A percentile compares a stretch with the other conserved stretches of the same genome.
These are phyloP conservation scores for Berberis thunbergii DNA, from an alignment of 164 flowering plant species.

Conservation along the genomic window DNA sequence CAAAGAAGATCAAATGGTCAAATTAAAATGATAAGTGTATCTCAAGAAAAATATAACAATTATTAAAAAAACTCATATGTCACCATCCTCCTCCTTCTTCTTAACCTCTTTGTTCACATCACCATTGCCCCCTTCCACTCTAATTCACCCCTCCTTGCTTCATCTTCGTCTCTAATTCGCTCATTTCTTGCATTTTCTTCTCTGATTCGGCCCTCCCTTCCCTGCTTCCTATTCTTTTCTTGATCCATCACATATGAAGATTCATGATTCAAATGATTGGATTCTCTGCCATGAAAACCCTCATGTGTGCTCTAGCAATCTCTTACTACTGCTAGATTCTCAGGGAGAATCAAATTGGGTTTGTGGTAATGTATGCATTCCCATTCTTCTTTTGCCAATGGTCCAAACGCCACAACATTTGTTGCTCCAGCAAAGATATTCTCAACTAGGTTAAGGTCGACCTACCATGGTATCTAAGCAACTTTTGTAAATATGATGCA, in stretches of 20 bases:
- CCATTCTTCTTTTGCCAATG: conserved; percentile 74
- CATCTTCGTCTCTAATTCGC: no score
- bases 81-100: conserved; percentile 4
- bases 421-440: conserved; percentile 70
- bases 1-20: no score
- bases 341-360: conserved; percentile 43
- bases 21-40: no score
- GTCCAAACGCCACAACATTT: conserved; percentile 68
- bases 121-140: background rate
- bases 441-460: conserved; percentile 56
- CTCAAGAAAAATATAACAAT: no score
- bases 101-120: no score
- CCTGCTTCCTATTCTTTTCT: background rate
- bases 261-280: conserved; percentile 64
- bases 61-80: background rate
- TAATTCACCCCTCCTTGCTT: no score
- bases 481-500: conserved; percentile 61
- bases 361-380: conserved; percentile 47
- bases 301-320: conserved; percentile 65
- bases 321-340: conserved; percentile 59
- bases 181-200: no score
- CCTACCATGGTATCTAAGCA: conserved; percentile 72
- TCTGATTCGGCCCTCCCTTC: no score
- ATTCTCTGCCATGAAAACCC: conserved; percentile 66
- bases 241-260: conserved; percentile 59